phyloP scores from a whole-genome alignment of 2,329 filamentous ascomycete species.

The Aureobasidium sp. region DNA sequence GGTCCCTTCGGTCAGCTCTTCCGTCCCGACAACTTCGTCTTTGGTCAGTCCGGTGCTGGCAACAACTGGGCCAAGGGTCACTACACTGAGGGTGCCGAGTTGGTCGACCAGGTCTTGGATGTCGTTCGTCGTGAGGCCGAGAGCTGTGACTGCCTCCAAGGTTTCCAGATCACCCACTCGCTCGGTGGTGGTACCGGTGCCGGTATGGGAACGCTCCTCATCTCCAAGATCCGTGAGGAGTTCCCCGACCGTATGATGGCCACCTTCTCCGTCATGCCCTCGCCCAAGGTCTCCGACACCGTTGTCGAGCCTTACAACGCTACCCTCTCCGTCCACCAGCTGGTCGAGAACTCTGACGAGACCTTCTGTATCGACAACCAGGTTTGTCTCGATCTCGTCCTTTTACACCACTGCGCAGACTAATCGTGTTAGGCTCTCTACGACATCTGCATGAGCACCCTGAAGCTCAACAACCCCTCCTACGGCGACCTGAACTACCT shows the following conservation, averaged over 20 bases:
- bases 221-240: constrained; percentile 99
- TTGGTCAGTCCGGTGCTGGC: constrained; percentile 97
- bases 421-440: constrained; percentile 65
- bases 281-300: constrained; percentile 98
- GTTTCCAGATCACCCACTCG: constrained; percentile 99
- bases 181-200: constrained; percentile 99
- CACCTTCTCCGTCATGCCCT: constrained; percentile 97
- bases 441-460: constrained; percentile 99
- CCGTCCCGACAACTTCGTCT: constrained; percentile 99
- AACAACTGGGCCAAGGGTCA: constrained; percentile 99
- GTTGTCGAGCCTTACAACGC: constrained; percentile 99
- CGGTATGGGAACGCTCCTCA: constrained; percentile 98
- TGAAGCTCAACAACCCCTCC: constrained; percentile 97
- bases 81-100: constrained; percentile 99
- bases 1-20: constrained; percentile 98
- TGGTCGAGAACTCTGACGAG: constrained; percentile 99
- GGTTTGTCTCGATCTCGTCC: constrained; percentile 38
- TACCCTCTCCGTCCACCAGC: constrained; percentile 96
- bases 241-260: constrained; percentile 99
- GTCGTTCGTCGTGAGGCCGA: constrained; percentile 98
- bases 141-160: constrained; percentile 98
- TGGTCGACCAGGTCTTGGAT: constrained; percentile 96
- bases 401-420: background rate
- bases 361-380: constrained; percentile 99
- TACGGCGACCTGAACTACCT: constrained; percentile 99